Percentiles rank a stretch among this genome's conserved stretches.
Evolutionary conservation across 2,329 filamentous ascomycete genomes (phyloP).

Genomic region (Aspergillus sp.): DNA sequence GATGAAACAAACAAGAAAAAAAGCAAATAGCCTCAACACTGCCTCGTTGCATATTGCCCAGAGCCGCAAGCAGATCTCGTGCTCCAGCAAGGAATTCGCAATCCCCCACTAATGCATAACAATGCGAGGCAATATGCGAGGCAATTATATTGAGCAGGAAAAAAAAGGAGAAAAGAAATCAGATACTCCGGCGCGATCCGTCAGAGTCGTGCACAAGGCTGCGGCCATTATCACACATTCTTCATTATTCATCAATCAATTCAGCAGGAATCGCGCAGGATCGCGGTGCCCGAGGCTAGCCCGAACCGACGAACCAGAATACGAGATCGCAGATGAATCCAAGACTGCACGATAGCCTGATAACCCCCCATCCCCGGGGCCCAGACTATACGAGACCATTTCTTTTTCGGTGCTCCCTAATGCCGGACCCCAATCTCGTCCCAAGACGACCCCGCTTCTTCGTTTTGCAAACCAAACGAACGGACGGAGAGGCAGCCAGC

Average conservation of each 20-base stretch:
- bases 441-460: too few species aligned
- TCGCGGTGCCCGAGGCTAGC: too few species aligned
- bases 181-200: background rate
- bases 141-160: background rate
- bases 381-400: too few species aligned
- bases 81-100: background rate
- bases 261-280: background rate
- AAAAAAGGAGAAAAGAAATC: too few species aligned
- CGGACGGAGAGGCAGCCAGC: too few species aligned
- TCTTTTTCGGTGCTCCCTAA: too few species aligned
- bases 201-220: background rate
- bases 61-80: background rate
- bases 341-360: too few species aligned
- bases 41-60: background rate
- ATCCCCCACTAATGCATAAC: background rate
- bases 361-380: too few species aligned
- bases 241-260: background rate
- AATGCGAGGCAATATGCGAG: background rate
- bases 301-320: too few species aligned
- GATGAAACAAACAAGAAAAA: background rate
- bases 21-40: background rate
- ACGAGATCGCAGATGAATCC: too few species aligned
- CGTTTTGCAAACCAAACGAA: too few species aligned
- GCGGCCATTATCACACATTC: background rate
- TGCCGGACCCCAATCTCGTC: too few species aligned